Base-by-base conservation (phyloP, 73 alveolate genomes). In the Urostyla sp. region DNA sequence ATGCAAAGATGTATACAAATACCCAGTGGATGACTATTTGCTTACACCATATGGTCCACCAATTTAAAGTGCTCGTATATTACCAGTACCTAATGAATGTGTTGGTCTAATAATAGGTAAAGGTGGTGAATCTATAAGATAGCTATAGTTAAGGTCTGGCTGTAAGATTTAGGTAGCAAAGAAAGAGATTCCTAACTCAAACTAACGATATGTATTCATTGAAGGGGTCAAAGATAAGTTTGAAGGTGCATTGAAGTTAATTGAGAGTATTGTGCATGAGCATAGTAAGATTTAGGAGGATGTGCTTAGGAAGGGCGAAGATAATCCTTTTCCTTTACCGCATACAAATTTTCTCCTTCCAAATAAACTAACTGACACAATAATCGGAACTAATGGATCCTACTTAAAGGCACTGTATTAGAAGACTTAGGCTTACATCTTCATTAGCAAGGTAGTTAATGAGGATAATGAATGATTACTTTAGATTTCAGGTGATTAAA, bases 11-110 rank as follows among this genome's bases (percentile, higher is more conserved):
- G 10, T 51, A 30, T 72, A 74, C 59, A 55, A 67, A 50, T 74
- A 57, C 20, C 66, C 84, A 44, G 81, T 88, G 20, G 97, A 94
- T 56, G 95, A 92, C 32, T 90, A 87, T 69, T 79, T 91, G 87
- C 88, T 90, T 69, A 94, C 97, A 35, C 98, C 98, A 38, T 95
- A 91, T 87, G 99, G 98, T 27, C 98, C 98, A 34, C 99, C 97
- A 16, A 87, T 90, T 67, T 90, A 93, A 43, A 44, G 61, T 38
- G 96, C 96, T 27, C 37, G 80, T 43, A 76, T 66, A 45, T 61
- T 89, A 26, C 95, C 93, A 72, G 94, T 92, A 30, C 98, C 98
- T 8, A 93, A 92, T 75, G 98, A 92, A 66, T 92, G 98, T 80
- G 98, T 92, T 2, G 98, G 98, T 8, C 80, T 92, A 50, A 90